phyloP scores from a whole-genome alignment of 208 protist species.

The Crithidia fasciculata region DNA sequence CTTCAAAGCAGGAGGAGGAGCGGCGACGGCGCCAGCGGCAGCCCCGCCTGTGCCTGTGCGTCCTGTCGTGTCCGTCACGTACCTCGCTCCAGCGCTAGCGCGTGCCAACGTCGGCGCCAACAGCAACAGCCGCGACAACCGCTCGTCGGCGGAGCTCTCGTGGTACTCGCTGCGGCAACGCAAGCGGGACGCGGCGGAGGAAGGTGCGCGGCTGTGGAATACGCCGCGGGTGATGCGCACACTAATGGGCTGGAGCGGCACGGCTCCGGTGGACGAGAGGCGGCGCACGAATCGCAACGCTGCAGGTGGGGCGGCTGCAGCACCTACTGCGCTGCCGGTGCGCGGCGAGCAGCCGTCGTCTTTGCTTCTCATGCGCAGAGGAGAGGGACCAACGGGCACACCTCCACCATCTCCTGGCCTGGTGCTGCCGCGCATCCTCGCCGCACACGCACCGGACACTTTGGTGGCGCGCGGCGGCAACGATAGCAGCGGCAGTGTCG shows the following conservation, averaged over 20 bases:
- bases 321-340: no score
- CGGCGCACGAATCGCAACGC: no score
- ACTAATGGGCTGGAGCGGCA: conserved; percentile 72
- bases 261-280: neutral
- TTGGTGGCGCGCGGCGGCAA: neutral
- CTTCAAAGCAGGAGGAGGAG: no score
- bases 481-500: neutral
- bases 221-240: conserved; percentile 79
- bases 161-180: conserved; percentile 60
- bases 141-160: conserved; percentile 12
- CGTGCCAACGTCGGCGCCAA: conserved; percentile 1
- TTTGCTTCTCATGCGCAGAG: no score
- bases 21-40: no score
- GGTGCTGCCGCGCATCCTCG: conserved; percentile 25
- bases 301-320: no score
- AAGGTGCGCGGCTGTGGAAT: conserved; percentile 56
- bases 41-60: neutral
- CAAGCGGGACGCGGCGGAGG: conserved; percentile 42
- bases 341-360: no score
- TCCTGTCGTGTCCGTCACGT: conserved; percentile 22
- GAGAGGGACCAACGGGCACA: no score
- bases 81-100: conserved; percentile 21
- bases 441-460: neutral
- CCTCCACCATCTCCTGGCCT: neutral
- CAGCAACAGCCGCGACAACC: neutral